phyloP scores from a whole-genome alignment of 345 rosid species.

The Noccaea bulbosa region DNA sequence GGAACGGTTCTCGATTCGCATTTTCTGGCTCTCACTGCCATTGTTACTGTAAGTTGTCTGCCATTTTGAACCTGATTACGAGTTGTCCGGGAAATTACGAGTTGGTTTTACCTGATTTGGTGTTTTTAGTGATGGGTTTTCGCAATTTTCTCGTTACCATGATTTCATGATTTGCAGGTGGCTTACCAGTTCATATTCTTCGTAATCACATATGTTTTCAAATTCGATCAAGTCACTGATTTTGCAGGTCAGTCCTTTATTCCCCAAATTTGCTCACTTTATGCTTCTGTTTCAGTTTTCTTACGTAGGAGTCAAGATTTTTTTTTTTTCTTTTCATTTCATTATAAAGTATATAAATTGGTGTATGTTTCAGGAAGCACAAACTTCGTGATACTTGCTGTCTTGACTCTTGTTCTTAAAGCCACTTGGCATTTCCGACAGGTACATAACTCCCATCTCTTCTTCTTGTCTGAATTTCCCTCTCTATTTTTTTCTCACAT shows the following conservation, averaged over 20 bases:
- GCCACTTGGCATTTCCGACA: slow-evolving; percentile 91
- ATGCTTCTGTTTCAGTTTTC: neutral
- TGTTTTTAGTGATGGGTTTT: slow-evolving; percentile 2
- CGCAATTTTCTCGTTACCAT: neutral
- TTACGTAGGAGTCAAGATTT: slow-evolving; percentile 13
- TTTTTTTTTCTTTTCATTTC: neutral
- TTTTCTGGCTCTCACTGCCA: slow-evolving; percentile 65
- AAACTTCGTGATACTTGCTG: slow-evolving; percentile 74
- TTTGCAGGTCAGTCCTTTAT: slow-evolving; percentile 65
- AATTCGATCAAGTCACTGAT: slow-evolving; percentile 89
- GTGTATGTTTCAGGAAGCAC: slow-evolving; percentile 71
- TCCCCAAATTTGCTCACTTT: neutral
- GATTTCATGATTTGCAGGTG: slow-evolving; percentile 49
- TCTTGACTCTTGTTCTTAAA: slow-evolving; percentile 71
- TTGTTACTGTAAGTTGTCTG: slow-evolving; percentile 53
- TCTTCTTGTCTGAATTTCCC: neutral
- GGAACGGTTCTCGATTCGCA: slow-evolving; percentile 82
- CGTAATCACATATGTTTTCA: slow-evolving; percentile 75
- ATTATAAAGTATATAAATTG: neutral
- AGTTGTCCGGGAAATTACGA: neutral
- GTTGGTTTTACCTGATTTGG: neutral
- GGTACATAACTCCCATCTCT: slow-evolving; percentile 44
- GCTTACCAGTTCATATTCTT: slow-evolving; percentile 78
- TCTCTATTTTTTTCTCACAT: slow-evolving; percentile 1
- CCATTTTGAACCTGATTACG: too few relatives aligned